Conservation (phyloP, 768 basidiomycete genomes). For the Pleurotus tuoliensis region DNA sequence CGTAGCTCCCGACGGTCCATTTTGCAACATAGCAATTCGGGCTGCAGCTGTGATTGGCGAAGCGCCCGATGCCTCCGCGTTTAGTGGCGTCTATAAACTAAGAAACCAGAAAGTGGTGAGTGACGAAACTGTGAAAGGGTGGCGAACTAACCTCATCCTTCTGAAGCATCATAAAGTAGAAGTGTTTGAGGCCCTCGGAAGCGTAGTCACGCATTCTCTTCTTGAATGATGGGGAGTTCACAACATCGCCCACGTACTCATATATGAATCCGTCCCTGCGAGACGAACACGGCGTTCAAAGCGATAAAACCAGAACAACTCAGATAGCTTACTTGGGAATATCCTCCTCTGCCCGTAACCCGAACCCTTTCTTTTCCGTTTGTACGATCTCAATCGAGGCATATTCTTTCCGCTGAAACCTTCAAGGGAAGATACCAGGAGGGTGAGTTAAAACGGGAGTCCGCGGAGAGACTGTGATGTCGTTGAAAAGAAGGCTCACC, state of each 20-base stretch:
- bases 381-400: constrained; percentile 84
- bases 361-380: constrained; percentile 96
- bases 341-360: constrained; percentile 73
- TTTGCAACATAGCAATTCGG: constrained; percentile 98
- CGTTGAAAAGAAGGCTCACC: constrained; percentile 45
- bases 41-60: constrained; percentile 96
- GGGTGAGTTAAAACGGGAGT: neutral
- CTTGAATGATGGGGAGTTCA: constrained; percentile 80
- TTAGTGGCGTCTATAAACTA: constrained; percentile 99
- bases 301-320: neutral
- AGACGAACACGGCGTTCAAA: neutral
- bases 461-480: neutral
- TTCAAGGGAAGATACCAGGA: constrained; percentile 25
- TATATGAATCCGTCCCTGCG: constrained; percentile 88
- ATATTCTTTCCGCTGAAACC: constrained; percentile 86
- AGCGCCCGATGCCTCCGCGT: constrained; percentile 92
- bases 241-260: constrained; percentile 97
- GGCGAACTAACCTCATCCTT: constrained; percentile 78
- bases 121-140: neutral
- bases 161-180: constrained; percentile 99
- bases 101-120: neutral
- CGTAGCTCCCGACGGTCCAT: constrained; percentile 87
- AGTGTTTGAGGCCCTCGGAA: constrained; percentile 89
- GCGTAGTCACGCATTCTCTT: constrained; percentile 94
- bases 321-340: constrained; percentile 52